phyloP scores from a whole-genome alignment of 768 basidiomycete genomes.

The Baorangia bicolor region DNA sequence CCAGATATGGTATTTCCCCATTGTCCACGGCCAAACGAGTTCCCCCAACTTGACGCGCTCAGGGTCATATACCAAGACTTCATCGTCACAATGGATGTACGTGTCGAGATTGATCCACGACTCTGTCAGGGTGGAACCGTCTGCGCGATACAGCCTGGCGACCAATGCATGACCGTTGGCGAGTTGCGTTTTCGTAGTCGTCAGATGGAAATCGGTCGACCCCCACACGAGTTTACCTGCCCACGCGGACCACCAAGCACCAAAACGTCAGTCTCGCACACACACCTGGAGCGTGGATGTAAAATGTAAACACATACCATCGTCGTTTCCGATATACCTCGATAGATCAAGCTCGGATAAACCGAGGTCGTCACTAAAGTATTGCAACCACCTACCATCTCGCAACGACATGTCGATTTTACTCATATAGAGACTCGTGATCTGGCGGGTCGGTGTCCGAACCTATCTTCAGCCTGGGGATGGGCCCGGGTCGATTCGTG shows the following conservation, averaged over 20 bases:
- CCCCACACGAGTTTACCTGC: conserved; percentile 3
- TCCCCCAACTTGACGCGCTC: neutral
- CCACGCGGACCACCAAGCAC: neutral
- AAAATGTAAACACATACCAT: neutral
- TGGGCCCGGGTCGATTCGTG: neutral
- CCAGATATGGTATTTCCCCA: neutral
- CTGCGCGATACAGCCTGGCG: neutral
- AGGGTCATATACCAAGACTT: conserved; percentile 3
- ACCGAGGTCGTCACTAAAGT: neutral
- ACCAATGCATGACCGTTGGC: neutral
- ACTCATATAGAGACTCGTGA: neutral
- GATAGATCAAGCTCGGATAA: conserved; percentile 1
- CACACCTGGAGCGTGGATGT: neutral
- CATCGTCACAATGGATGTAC: neutral
- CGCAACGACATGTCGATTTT: neutral
- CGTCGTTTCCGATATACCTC: neutral
- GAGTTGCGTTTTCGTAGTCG: neutral
- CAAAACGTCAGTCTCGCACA: neutral
- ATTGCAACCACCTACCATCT: neutral
- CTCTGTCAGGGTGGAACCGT: neutral
- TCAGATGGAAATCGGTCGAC: neutral
- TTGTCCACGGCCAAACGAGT: neutral
- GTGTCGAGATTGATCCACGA: conserved; percentile 8
- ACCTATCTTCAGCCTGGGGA: too few relatives aligned
- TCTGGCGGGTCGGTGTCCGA: neutral